Conservation (phyloP, 495 filamentous ascomycete species). For the Amphirosellinia nigrospora region DNA sequence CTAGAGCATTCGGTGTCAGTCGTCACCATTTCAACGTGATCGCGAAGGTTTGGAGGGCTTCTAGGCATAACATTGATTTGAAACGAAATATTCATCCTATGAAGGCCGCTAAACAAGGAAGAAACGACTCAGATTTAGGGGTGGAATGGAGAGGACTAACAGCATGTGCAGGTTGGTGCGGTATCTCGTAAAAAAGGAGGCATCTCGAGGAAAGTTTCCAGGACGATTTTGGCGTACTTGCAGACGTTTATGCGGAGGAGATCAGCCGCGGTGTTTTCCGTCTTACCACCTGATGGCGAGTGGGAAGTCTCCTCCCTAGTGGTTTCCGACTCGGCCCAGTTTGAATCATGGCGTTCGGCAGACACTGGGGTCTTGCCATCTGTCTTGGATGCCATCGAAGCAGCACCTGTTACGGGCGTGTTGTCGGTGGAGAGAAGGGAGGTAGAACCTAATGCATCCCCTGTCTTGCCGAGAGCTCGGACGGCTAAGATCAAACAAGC, state of each 20-base stretch:
- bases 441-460: constrained; percentile 33
- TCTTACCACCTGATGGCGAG: not conserved
- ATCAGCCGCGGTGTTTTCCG: not conserved
- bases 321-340: not conserved
- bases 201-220: constrained; percentile 40
- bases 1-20: not conserved
- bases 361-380: constrained; percentile 9
- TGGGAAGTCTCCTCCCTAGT: constrained; percentile 11
- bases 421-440: constrained; percentile 23
- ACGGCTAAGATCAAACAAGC: constrained; percentile 40
- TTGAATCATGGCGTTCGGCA: constrained; percentile 18
- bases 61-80: not conserved
- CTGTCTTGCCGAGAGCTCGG: constrained; percentile 34
- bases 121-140: not conserved
- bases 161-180: constrained; percentile 33
- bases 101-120: not conserved
- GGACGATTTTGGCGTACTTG: constrained; percentile 35
- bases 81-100: not conserved
- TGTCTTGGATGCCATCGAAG: not conserved
- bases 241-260: constrained; percentile 32
- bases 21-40: not conserved
- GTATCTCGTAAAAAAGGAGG: constrained; percentile 36
- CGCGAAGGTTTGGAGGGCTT: not conserved
- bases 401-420: not conserved
- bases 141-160: no score